These are phyloP conservation scores for Mitragyna speciosa DNA, from an alignment of 257 asterid genomes.

Conservation along the genomic window DNA sequence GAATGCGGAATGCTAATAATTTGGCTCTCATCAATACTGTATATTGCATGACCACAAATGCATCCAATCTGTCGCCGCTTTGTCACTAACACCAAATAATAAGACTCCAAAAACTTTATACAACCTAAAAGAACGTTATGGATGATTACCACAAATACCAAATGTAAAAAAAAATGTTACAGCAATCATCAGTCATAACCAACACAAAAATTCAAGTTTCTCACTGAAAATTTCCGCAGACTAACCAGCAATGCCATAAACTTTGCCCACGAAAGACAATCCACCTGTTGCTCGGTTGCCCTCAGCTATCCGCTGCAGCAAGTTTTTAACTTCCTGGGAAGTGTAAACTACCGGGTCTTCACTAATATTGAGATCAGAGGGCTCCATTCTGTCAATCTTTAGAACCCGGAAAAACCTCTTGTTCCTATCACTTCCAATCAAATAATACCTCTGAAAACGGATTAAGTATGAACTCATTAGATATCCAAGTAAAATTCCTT, in stretches of 20 bases:
- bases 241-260: slow-evolving; percentile 97
- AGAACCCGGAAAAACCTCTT: slow-evolving; percentile 79
- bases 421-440: slow-evolving; percentile 95
- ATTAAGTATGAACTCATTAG: neutral
- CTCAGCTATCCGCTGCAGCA: slow-evolving; percentile 91
- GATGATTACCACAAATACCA: neutral
- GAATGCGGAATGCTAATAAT: slow-evolving; percentile 86
- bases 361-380: slow-evolving; percentile 87
- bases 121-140: slow-evolving; percentile 58
- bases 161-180: slow-evolving; percentile 12
- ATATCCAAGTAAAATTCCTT: neutral
- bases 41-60: slow-evolving; percentile 96
- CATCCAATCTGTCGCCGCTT: slow-evolving; percentile 89
- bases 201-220: slow-evolving; percentile 19
- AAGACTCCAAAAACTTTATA: slow-evolving; percentile 85
- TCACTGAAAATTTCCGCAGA: slow-evolving; percentile 10
- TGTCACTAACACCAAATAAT: slow-evolving; percentile 87
- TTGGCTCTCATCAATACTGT: slow-evolving; percentile 92
- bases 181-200: neutral
- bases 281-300: slow-evolving; percentile 99
- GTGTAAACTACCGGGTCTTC: slow-evolving; percentile 98
- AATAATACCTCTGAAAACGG: slow-evolving; percentile 71
- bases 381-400: slow-evolving; percentile 95
- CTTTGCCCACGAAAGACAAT: slow-evolving; percentile 81
- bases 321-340: slow-evolving; percentile 81